These are phyloP conservation scores for Taphrina pruni DNA, from an alignment of 1,139 yeast genomes.

Conservation along the genomic window DNA sequence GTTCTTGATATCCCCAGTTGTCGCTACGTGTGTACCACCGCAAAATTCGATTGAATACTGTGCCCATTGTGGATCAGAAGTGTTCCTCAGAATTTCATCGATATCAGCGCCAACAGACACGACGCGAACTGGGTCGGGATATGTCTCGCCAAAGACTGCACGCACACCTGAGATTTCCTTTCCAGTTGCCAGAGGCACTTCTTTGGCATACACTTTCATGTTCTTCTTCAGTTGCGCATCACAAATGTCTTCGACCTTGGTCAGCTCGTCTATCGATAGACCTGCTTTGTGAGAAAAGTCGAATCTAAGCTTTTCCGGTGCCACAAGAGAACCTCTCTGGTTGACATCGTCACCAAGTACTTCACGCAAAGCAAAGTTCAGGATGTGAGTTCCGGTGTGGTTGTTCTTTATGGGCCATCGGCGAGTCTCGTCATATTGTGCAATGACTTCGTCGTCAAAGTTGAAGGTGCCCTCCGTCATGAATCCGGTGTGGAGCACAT, in stretches of 20 bases:
- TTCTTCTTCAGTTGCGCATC: conserved; percentile 74
- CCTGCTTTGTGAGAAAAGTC: conserved; percentile 90
- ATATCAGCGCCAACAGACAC: conserved; percentile 93
- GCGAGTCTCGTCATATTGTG: conserved; percentile 88
- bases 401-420: conserved; percentile 97
- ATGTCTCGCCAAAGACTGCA: conserved; percentile 98
- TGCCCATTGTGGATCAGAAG: conserved; percentile 74
- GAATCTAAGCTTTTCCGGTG: conserved; percentile 92
- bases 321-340: conserved; percentile 96
- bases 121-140: conserved; percentile 98
- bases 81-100: conserved; percentile 74
- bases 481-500: conserved; percentile 91
- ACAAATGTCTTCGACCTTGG: conserved; percentile 73
- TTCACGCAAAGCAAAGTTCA: conserved; percentile 84
- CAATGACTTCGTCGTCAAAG: conserved; percentile 74
- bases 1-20: conserved; percentile 91
- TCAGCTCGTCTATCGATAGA: conserved; percentile 72
- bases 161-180: conserved; percentile 80
- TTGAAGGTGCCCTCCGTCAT: conserved; percentile 74
- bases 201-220: conserved; percentile 76
- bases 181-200: conserved; percentile 76
- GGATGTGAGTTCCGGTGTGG: conserved; percentile 97
- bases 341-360: conserved; percentile 87
- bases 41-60: conserved; percentile 89
- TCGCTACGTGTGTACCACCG: conserved; percentile 97